Evolutionary conservation across 2,329 filamentous ascomycete genomes (phyloP).

Genomic region (Dactylella cylindrospora): DNA sequence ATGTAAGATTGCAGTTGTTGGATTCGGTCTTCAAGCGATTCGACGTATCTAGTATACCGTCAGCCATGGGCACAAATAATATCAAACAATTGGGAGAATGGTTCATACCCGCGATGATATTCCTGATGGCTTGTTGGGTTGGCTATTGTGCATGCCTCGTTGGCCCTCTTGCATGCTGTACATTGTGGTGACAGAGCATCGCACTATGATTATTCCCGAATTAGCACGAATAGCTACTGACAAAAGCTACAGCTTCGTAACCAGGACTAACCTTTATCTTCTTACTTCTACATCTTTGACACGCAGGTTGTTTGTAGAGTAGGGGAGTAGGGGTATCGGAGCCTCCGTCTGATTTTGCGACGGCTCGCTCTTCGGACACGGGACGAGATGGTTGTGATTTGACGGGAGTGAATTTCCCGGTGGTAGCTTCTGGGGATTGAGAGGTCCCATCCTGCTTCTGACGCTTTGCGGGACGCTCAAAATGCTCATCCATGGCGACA

Average conservation of each 20-base stretch:
- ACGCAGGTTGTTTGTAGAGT: slow-evolving; percentile 43
- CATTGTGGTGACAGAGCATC: slow-evolving; percentile 43
- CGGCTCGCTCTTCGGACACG: slow-evolving; percentile 43
- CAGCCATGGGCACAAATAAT: not conserved
- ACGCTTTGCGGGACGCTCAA: slow-evolving; percentile 38
- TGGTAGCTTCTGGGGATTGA: slow-evolving; percentile 29
- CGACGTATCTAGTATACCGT: slow-evolving; percentile 21
- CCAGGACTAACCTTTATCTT: slow-evolving; percentile 39
- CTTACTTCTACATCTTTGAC: slow-evolving; percentile 44
- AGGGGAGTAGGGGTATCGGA: slow-evolving; percentile 37
- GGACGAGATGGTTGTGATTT: slow-evolving; percentile 40
- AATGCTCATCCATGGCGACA: slow-evolving; percentile 32
- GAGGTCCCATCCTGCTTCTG: slow-evolving; percentile 42
- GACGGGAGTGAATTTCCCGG: slow-evolving; percentile 38
- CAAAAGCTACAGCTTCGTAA: not conserved
- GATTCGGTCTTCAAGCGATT: slow-evolving; percentile 42
- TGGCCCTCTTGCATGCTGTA: slow-evolving; percentile 43
- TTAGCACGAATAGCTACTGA: slow-evolving; percentile 3
- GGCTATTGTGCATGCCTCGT: slow-evolving; percentile 42
- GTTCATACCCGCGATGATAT: slow-evolving; percentile 39
- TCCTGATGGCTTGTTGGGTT: slow-evolving; percentile 44
- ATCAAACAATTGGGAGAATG: not conserved
- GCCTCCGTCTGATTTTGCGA: slow-evolving; percentile 35
- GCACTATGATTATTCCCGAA: slow-evolving; percentile 19
- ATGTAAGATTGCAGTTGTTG: slow-evolving; percentile 41